Evolutionary conservation across 2,329 filamentous ascomycete genomes (phyloP).

Genomic region (Penicillium psychrosexuale): DNA sequence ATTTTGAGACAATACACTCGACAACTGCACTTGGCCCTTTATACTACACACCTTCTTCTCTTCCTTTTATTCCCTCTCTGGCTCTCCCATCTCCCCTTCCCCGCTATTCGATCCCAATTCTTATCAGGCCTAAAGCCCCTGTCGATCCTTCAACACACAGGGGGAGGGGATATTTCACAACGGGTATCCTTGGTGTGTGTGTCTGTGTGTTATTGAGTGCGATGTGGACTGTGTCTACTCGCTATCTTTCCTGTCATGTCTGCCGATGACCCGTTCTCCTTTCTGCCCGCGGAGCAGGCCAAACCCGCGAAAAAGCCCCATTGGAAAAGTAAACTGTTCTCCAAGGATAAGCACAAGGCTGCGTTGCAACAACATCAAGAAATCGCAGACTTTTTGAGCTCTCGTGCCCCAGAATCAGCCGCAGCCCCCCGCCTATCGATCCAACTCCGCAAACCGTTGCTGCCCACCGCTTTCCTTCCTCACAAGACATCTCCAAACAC

Average conservation of each 20-base stretch:
- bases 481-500: conserved; percentile 26
- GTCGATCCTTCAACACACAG: conserved; percentile 17
- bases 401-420: conserved; percentile 10
- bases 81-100: not conserved
- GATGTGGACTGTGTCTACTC: conserved; percentile 39
- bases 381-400: conserved; percentile 58
- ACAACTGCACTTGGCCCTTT: not conserved
- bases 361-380: conserved; percentile 40
- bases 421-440: conserved; percentile 24
- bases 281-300: conserved; percentile 31
- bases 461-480: conserved; percentile 31
- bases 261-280: conserved; percentile 37
- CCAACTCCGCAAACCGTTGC: conserved; percentile 34
- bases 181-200: conserved; percentile 14
- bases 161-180: conserved; percentile 12
- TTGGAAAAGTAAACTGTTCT: conserved; percentile 53
- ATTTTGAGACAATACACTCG: not conserved
- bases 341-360: conserved; percentile 39
- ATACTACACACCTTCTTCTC: not conserved
- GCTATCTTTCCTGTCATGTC: conserved; percentile 30
- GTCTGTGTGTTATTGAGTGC: conserved; percentile 15
- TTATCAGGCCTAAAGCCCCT: conserved; percentile 13
- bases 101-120: not conserved
- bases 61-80: not conserved
- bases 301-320: conserved; percentile 35